Conservation (phyloP, 2,329 filamentous ascomycete species). For the Sclerotiophoma versabilis region DNA sequence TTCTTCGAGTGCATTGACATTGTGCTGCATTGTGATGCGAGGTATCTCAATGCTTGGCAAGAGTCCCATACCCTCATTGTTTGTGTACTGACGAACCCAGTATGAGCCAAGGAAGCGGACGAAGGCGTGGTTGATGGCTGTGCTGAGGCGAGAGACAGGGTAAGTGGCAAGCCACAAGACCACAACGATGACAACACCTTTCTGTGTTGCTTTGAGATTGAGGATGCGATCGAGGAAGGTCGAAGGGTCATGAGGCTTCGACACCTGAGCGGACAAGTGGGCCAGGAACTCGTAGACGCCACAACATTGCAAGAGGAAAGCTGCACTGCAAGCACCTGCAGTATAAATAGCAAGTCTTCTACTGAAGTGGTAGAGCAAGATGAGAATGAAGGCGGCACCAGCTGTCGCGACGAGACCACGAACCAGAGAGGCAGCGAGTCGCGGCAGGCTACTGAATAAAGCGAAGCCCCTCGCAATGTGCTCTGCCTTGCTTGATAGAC, state of each 20-base stretch:
- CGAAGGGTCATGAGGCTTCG: not conserved
- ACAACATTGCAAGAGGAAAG: constrained; percentile 24
- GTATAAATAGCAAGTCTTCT: constrained; percentile 22
- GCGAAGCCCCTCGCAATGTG: constrained; percentile 31
- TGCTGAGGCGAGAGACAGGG: constrained; percentile 26
- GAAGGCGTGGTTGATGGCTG: constrained; percentile 15
- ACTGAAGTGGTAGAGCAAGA: constrained; percentile 26
- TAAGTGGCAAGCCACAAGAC: constrained; percentile 28
- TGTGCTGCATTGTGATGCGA: not conserved
- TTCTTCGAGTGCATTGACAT: not conserved
- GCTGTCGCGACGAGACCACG: constrained; percentile 12
- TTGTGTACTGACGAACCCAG: constrained; percentile 26
- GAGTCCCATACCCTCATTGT: constrained; percentile 15
- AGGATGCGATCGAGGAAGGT: not conserved
- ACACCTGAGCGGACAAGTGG: not conserved
- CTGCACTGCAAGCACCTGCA: constrained; percentile 27
- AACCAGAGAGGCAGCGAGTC: constrained; percentile 15
- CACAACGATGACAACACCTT: constrained; percentile 19
- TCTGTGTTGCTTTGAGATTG: constrained; percentile 23
- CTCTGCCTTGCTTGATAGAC: constrained; percentile 29
- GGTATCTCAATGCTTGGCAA: constrained; percentile 33
- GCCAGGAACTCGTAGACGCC: constrained; percentile 25
- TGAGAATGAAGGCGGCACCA: constrained; percentile 21
- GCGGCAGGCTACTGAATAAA: constrained; percentile 29
- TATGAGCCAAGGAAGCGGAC: constrained; percentile 14